Base-by-base conservation (phyloP, 768 basidiomycete species). In the Strobilomyces confusus region DNA sequence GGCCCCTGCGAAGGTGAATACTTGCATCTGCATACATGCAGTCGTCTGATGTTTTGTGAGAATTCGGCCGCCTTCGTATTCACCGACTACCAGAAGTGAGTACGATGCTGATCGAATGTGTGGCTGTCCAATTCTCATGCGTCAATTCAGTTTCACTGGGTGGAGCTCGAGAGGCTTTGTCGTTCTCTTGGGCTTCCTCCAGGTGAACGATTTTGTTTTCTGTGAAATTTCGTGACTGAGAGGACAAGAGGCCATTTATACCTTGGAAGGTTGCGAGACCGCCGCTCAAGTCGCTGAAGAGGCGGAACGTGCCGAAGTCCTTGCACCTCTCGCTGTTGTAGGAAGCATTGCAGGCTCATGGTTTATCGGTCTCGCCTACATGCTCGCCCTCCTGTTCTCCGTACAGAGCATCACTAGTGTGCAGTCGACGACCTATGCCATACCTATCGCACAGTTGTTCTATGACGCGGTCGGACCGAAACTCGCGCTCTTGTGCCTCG, bases 211-310 rank as follows among this genome's bases (percentile, higher is more conserved):
- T 23, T 17, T 29, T 3, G 23, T 5, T 37, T 41, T 25, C 11
- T 40, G 14, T 2, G 6, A 17, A 19, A 12, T 3, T n/a, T n/a
- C 32, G 20, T 42, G 8, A 19, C 51, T 53, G 41, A 56, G 36
- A 43, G 38, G 14, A 17, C 17, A 33, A 2, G 25, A 78, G 75
- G 79, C 80, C 7, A 81, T 82, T 13, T 82, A 82, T 57, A 81
- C 81, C 2, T 72, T 82, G 25, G 81, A 81, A 66, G 81, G 81
- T 22, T 82, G 80, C 61, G 81, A 82, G 61, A 83, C 81, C 5
- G 80, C 81, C 37, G 81, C 82, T n/a, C 81, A 83, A 60, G 76
- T 83, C 8, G 81, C 81, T 6, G 81, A 83, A 63, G 81, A 83
- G 62, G 80, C 80, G 30, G 69, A 74, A 44, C 76, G 77, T 19